Evolutionary conservation across 192 early-diverging fungal species (phyloP), one percentile per base, ranked within the genome.

Genomic region (Fimicolochytrium jonesii): DNA sequence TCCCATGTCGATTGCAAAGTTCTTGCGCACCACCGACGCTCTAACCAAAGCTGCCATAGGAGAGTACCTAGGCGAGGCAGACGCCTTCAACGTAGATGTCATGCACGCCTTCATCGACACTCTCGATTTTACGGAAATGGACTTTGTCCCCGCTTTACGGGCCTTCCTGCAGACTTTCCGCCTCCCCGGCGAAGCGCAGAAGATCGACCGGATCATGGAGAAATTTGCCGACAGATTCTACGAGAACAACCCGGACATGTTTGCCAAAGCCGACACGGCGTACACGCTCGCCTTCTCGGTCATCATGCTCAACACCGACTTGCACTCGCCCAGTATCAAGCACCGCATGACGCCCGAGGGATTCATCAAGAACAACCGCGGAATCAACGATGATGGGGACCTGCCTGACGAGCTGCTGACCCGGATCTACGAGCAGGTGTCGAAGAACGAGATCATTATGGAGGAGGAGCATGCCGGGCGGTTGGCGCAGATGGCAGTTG

Each of bases 351-450:
- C 80, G 52, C 72, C 72, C 42, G 37, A 49, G 15, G 82, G 68
- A 6, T 86, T 85, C 45, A 63, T 86, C 36, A 77, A 77, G 48
- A 86, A 86, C 65, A 86, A 86, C 50, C 61, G 90, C 32, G 94
- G 94, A 30, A 91, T 94, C 72, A 88, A 94, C 72, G 94, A 92
- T 67, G 86, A 90, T 58, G 68, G 67, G 7, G 86, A 94, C 71
- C 71, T 97, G 45, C 83, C 88, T 11, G 74, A 78, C 30, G 87
- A 85, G 51, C 81, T 86, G 47, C 75, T 95, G n/a, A 71, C 63
- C 22, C 61, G 49, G 1, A 92, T 94, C 37, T 97, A 84, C 67
- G 87, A 95, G 45, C 85, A 95, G 58, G 90, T 97, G 33, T 70
- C 65, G 32, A 48, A 35, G 11, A 84, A 94, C 57, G 94, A 97